A percentile compares a stretch with the other conserved stretches of the same genome.
phyloP scores from a whole-genome alignment of 2,329 filamentous ascomycete genomes.

The Colletotrichum orbiculare region DNA sequence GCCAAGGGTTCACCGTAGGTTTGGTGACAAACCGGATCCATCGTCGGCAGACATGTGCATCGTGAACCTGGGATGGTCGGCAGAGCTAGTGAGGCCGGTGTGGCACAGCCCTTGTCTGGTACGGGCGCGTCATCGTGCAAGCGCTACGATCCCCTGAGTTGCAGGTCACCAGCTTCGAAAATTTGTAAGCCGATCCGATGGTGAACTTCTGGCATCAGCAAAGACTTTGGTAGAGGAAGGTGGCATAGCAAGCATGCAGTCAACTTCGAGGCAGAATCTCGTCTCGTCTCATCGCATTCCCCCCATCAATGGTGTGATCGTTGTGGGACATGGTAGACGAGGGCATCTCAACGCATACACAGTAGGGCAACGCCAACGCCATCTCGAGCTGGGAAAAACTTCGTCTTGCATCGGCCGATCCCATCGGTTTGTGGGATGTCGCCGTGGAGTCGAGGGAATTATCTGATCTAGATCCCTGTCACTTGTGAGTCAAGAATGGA shows the following conservation, averaged over 20 bases:
- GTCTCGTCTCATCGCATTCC: conserved; percentile 5
- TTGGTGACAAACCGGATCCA: conserved; percentile 31
- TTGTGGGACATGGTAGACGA: background rate
- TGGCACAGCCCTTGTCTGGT: conserved; percentile 27
- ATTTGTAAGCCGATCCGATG: background rate
- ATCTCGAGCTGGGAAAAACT: no score
- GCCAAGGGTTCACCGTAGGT: conserved; percentile 25
- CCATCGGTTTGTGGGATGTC: conserved; percentile 24
- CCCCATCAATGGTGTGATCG: conserved; percentile 2
- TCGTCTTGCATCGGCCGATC: conserved; percentile 27
- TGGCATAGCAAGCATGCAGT: no score
- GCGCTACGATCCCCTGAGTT: background rate
- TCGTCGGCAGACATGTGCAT: conserved; percentile 24
- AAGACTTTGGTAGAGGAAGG: background rate
- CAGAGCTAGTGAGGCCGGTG: conserved; percentile 23
- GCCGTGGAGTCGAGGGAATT: conserved; percentile 16
- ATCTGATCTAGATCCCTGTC: conserved; percentile 35
- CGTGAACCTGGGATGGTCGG: conserved; percentile 24
- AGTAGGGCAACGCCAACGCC: background rate
- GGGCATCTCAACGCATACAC: conserved; percentile 8
- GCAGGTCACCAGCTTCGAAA: background rate
- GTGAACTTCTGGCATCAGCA: background rate
- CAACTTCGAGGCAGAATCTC: background rate
- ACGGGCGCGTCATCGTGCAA: background rate
- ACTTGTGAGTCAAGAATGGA: conserved; percentile 33